Evolutionary conservation across 2,329 filamentous ascomycete species (phyloP), one percentile per base, ranked within the genome.

Genomic region (Cladophialophora immunda): DNA sequence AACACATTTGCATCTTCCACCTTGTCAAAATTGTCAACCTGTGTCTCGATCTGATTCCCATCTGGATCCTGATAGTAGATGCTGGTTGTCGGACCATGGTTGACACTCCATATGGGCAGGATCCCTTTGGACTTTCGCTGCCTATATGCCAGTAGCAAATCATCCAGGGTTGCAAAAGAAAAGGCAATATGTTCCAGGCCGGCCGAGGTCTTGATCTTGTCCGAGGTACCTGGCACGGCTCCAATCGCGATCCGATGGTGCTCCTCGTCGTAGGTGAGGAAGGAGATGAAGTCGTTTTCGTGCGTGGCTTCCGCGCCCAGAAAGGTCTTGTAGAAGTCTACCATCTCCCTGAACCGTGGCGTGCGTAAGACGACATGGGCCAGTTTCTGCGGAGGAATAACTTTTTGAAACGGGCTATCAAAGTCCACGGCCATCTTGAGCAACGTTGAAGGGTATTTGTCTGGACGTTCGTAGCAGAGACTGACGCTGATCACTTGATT

Each of bases 41-140:
- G 81, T 3, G 77, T 80, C 74, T 85, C 83, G 41, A 85, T 61
- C 69, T 74, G 66, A 72, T 84, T 84, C 15, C 81, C 80, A 70
- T 85, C 82, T 4, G 82, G 83, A 71, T 85, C 83, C 8, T 69
- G 64, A 70, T 84, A 85, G 71, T 85, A 85, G 38, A 85, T 79
- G 69, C 77, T 80, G 0, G 76, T 81, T 1, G 80, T 84, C 1
- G 77, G 76, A 3, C 83, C 83, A 70, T 85, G 83, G 70, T 85
- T 83, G 34, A 83, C 75, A 65, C 73, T 78, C 80, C 81, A 83
- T 4, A 76, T 32, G 0, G 83, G 83, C 27, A 19, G 4, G 7
- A 63, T 63, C 2, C 60, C 60, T 15, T 30, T 25, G 15, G 17
- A 9, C 38, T 53, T 61, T 32, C 72, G 8, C 68, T 81, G 75